Evolutionary conservation across 2,329 filamentous ascomycete species (phyloP), one percentile per base, ranked within the genome.

Genomic region (Fonsecaea pedrosoi): DNA sequence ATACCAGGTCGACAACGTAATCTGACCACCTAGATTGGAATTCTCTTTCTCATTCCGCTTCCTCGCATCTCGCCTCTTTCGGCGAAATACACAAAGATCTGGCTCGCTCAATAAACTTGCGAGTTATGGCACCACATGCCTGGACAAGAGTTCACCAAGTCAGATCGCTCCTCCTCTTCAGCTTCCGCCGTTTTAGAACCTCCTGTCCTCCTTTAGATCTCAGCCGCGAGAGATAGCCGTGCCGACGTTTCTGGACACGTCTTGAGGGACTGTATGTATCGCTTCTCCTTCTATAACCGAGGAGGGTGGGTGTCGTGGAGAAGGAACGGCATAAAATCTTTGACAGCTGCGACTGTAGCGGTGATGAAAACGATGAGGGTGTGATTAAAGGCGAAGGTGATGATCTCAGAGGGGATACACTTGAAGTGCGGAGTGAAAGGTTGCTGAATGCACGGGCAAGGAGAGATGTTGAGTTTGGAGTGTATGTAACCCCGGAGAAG

Each of bases 191-290:
- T 76, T 81, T 82, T 70, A 89, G 70, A 57, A 84, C 79, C 75
- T 82, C 82, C 73, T 84, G 78, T 30, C 87, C 87, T 60, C 81
- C 84, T 73, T 82, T 81, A 25, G 81, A 81, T 73, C 80, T 79
- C 68, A 87, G 70, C 72, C 87, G 76, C 9, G 82, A 78, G 67
- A 89, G 74, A 73, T 87, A 89, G 2, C 87, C 87, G 77, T 87
- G 85, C 72, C 87, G 81, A 69, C 87, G 80, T 78, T 89, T 89
- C 75, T 87, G 81, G 50, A 88, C 84, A 54, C 83, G 74, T 69
- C 88, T 84, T 59, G 83, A 87, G 9, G 86, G 86, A 63, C 85
- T 85, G 73, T 82, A 89, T 50, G 87, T 89, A 65, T 83, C 78
- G 15, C 50, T 66, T 58, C 66, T 61, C 69, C 87, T 81, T 69